A percentile compares a stretch with the other conserved stretches of the same genome.
Evolutionary conservation across 225 moss, liverwort and hornwort genomes (phyloP).

Genomic region (Climacium dendroides): DNA sequence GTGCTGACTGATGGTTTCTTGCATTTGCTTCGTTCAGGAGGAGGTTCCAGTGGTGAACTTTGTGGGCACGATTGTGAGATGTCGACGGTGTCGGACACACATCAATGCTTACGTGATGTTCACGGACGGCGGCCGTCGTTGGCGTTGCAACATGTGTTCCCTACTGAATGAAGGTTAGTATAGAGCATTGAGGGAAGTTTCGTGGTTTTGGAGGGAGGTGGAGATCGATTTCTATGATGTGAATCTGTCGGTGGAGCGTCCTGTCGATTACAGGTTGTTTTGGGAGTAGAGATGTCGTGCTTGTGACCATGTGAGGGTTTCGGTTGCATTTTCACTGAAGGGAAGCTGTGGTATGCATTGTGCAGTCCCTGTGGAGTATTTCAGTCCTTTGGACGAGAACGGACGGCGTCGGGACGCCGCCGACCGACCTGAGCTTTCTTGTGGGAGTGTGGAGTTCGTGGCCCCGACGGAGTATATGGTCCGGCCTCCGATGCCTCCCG

Average conservation of each 20-base stretch:
- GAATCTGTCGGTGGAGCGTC: background rate
- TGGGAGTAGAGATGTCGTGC: background rate
- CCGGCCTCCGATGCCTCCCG: slow-evolving; percentile 98
- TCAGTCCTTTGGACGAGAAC: slow-evolving; percentile 76
- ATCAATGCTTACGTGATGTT: slow-evolving; percentile 89
- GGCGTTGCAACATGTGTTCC: slow-evolving; percentile 96
- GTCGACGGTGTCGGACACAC: slow-evolving; percentile 83
- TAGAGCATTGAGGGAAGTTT: background rate
- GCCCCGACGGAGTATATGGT: slow-evolving; percentile 96
- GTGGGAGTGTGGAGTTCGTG: slow-evolving; percentile 89
- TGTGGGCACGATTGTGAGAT: slow-evolving; percentile 79
- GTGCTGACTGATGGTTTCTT: background rate
- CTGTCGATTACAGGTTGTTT: background rate
- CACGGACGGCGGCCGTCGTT: slow-evolving; percentile 84
- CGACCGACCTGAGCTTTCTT: slow-evolving; percentile 84
- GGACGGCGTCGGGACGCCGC: slow-evolving; percentile 79
- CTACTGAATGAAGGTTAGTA: slow-evolving; percentile 79
- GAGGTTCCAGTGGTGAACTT: slow-evolving; percentile 95
- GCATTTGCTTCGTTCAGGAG: slow-evolving; percentile 40
- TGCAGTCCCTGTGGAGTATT: slow-evolving; percentile 87
- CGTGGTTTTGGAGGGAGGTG: background rate
- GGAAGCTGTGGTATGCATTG: background rate
- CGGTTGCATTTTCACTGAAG: background rate
- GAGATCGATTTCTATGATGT: background rate
- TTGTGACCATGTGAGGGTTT: background rate